Conservation (phyloP, 1,284 basidiomycete genomes). For the Sanghuangporus baumii region DNA sequence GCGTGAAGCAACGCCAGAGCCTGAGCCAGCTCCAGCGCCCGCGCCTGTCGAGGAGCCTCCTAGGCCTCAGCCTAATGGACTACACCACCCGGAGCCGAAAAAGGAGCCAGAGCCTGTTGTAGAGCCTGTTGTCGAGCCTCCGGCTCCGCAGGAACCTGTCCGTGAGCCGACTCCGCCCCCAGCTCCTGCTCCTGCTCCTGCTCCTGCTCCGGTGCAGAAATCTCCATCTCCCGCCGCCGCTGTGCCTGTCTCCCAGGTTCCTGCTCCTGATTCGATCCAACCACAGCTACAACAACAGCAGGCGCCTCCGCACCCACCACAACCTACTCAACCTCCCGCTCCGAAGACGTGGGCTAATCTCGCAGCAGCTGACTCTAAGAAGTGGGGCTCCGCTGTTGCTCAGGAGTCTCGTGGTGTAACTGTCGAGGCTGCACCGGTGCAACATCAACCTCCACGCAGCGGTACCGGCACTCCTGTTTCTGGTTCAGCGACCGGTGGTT, state of each 20-base stretch:
- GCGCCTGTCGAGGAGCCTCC: constrained; percentile 31
- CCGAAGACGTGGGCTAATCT: constrained; percentile 90
- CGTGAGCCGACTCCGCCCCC: constrained; percentile 22
- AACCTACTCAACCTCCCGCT: constrained; percentile 45
- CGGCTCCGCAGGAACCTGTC: constrained; percentile 9
- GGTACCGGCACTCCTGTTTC: constrained; percentile 47
- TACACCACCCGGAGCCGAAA: constrained; percentile 27
- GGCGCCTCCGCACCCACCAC: constrained; percentile 31
- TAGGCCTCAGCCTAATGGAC: constrained; percentile 34
- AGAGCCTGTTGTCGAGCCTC: constrained; percentile 19
- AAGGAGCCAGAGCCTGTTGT: constrained; percentile 20
- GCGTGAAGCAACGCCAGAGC: constrained; percentile 33
- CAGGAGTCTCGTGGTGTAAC: constrained; percentile 67
- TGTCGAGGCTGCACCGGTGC: constrained; percentile 47
- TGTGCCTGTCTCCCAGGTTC: constrained; percentile 26
- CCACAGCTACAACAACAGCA: constrained; percentile 20
- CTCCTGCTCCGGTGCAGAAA: constrained; percentile 27
- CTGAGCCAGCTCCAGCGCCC: constrained; percentile 33
- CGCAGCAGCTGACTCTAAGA: constrained; percentile 73
- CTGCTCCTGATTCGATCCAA: constrained; percentile 18
- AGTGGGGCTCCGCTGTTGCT: constrained; percentile 76
- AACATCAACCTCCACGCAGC: constrained; percentile 37
- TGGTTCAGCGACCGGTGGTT: constrained; percentile 23
- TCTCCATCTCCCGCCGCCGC: constrained; percentile 33
- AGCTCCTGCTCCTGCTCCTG: constrained; percentile 25